A percentile compares a stretch with the other conserved stretches of the same genome.
Evolutionary conservation across 176 grass and related monocot species (phyloP).

Genomic region (Saccharum officinarum): DNA sequence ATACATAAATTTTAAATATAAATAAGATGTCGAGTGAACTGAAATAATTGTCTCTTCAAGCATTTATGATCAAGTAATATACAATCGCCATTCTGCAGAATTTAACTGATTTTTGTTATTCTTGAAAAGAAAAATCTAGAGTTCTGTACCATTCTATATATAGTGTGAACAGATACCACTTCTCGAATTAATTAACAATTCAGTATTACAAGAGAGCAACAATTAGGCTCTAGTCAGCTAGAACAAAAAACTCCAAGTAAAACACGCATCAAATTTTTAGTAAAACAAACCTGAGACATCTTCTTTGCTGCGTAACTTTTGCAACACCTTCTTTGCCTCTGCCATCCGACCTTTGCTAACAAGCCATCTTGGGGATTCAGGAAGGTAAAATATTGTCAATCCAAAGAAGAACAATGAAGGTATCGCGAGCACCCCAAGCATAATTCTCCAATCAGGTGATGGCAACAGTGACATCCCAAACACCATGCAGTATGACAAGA

Average conservation of each 20-base stretch:
- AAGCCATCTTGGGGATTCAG: conserved; percentile 94
- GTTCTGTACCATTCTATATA: not conserved
- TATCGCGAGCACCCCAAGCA: conserved; percentile 81
- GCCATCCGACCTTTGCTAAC: conserved; percentile 87
- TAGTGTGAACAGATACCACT: not conserved
- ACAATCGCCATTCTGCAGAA: not conserved
- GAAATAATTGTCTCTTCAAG: not conserved
- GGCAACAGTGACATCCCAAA: conserved; percentile 82
- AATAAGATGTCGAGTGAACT: not conserved
- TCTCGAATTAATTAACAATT: not conserved
- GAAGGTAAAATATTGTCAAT: conserved; percentile 73
- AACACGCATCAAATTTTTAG: not conserved
- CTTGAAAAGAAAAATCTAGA: not conserved
- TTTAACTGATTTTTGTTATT: not conserved
- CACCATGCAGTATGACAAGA: conserved; percentile 92
- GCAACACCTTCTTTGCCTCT: conserved; percentile 81
- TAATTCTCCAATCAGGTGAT: conserved; percentile 85
- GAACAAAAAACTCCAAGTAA: not conserved
- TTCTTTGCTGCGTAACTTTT: conserved; percentile 70
- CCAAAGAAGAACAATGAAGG: conserved; percentile 78
- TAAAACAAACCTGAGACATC: conserved; percentile 85
- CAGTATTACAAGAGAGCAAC: not conserved
- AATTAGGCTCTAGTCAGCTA: not conserved
- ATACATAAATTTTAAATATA: not conserved
- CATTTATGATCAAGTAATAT: not conserved